These are phyloP conservation scores for Pseudohalonectria lignicola DNA, from an alignment of 2,329 filamentous ascomycete species.

Conservation along the genomic window DNA sequence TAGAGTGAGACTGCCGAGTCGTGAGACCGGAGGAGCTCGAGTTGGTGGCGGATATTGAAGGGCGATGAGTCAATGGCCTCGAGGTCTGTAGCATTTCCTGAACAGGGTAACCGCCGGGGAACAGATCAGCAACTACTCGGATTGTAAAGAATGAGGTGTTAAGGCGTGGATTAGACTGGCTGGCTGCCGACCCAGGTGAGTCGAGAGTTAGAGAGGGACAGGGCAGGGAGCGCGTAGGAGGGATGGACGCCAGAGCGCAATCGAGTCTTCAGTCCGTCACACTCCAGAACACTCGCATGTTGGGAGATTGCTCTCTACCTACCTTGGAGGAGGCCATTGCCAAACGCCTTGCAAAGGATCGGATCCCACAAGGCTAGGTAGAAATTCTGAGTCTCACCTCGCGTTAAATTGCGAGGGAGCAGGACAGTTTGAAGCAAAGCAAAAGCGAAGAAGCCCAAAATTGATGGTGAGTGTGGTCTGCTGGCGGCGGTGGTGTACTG, in stretches of 20 bases:
- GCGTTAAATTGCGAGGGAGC: slow-evolving; percentile 2
- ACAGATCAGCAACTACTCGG: too few relatives aligned
- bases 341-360: slow-evolving; percentile 16
- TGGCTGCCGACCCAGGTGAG: too few relatives aligned
- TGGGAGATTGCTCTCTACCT: too few relatives aligned
- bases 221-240: too few relatives aligned
- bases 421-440: slow-evolving; percentile 10
- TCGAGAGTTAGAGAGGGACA: too few relatives aligned
- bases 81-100: slow-evolving; percentile 56
- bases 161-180: too few relatives aligned
- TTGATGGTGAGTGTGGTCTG: not conserved
- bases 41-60: slow-evolving; percentile 46
- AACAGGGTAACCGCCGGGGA: slow-evolving; percentile 8
- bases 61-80: slow-evolving; percentile 55
- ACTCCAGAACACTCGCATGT: too few relatives aligned
- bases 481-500: not conserved
- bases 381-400: slow-evolving; percentile 7
- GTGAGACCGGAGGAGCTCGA: slow-evolving; percentile 46
- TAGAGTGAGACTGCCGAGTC: slow-evolving; percentile 52
- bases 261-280: too few relatives aligned
- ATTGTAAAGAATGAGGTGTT: too few relatives aligned
- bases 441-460: slow-evolving; percentile 6
- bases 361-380: slow-evolving; percentile 14
- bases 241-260: too few relatives aligned
- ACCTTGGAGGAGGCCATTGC: slow-evolving; percentile 56